Base-by-base conservation (phyloP, 176 grass and related monocot genomes). In the Oryza brachyantha region DNA sequence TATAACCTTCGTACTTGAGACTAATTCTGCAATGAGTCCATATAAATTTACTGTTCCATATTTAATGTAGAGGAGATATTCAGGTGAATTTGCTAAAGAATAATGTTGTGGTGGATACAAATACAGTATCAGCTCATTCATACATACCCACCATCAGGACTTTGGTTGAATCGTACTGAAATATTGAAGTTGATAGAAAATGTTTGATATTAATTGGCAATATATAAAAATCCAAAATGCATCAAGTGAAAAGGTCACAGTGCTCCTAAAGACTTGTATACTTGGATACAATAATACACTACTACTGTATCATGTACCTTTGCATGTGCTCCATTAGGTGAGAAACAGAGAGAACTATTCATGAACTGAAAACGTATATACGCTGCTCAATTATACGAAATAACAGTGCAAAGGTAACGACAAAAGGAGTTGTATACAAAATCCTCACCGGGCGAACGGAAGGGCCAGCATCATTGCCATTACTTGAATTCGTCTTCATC, bases 401-500 rank as follows among this genome's bases (percentile, higher is more conserved):
- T 31, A 48, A 52, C 13, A 50, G 5, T 1, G 55, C 21, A 8
- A 8, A 22, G 19, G 34, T 58, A 50, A 68, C 25, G 40, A 7
- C 21, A 28, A 76, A 19, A 11, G 19, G 35, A 24, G 41, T 13
- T 50, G 70, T 36, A 64, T 54, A 9, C 22, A 28, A 64, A 76
- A 43, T 60, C 34, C 81, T 76, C 62, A 83, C 81, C 72, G 34
- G 31, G 25, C 10, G 3, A 13, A 63, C 28, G 28, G 10, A 46
- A 66, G 7, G 45, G 48, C 43, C 11, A 1, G 71, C n/a, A 65
- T n/a, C 24, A 55, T 35, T 62, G 17, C 24, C 62, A 29, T 34
- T n/a, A 11, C 71, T 75, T 75, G 81, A 42, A 50, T 14, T 75
- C 61, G 46, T 36, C 46, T 68, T 48, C 81, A 22, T 55, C 50